Evolutionary conservation across 192 early-diverging fungal species (phyloP).

Genomic region (Phycomyces nitens): DNA sequence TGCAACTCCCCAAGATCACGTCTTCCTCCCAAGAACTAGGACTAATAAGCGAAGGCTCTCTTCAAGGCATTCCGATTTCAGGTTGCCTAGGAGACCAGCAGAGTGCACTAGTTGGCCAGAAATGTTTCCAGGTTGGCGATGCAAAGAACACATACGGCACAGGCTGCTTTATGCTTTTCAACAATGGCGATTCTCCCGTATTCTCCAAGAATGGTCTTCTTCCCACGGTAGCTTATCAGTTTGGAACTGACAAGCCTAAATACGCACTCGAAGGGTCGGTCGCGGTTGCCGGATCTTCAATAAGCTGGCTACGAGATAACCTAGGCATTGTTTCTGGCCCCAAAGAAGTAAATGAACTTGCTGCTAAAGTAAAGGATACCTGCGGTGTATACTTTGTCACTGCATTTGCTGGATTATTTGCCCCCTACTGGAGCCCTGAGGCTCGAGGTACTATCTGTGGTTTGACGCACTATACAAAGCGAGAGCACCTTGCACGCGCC

Average conservation of each 20-base stretch:
- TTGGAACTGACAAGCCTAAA: conserved; percentile 65
- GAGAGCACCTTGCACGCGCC: conserved; percentile 81
- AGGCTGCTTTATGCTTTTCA: conserved; percentile 95
- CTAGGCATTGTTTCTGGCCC: conserved; percentile 71
- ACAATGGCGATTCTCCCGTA: conserved; percentile 76
- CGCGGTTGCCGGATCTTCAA: conserved; percentile 85
- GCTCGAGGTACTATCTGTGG: conserved; percentile 85
- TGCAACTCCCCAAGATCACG: conserved; percentile 76
- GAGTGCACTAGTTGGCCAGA: conserved; percentile 92
- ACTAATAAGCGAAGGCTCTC: conserved; percentile 48
- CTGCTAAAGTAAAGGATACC: conserved; percentile 64
- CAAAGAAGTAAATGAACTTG: conserved; percentile 70
- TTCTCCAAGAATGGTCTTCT: conserved; percentile 80
- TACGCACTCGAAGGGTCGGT: conserved; percentile 94
- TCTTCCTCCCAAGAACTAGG: conserved; percentile 83
- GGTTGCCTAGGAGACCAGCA: conserved; percentile 95
- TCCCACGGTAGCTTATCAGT: conserved; percentile 87
- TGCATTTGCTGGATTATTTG: conserved; percentile 90
- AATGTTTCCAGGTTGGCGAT: conserved; percentile 81
- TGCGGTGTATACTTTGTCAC: conserved; percentile 95
- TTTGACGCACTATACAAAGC: conserved; percentile 84
- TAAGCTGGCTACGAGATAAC: conserved; percentile 90
- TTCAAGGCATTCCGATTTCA: conserved; percentile 74
- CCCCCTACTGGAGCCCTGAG: conserved; percentile 92
- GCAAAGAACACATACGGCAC: conserved; percentile 97